Evolutionary conservation across 106 monocot species (phyloP), one percentile per base, ranked within the genome.

Genomic region (Ottelia alismoides): DNA sequence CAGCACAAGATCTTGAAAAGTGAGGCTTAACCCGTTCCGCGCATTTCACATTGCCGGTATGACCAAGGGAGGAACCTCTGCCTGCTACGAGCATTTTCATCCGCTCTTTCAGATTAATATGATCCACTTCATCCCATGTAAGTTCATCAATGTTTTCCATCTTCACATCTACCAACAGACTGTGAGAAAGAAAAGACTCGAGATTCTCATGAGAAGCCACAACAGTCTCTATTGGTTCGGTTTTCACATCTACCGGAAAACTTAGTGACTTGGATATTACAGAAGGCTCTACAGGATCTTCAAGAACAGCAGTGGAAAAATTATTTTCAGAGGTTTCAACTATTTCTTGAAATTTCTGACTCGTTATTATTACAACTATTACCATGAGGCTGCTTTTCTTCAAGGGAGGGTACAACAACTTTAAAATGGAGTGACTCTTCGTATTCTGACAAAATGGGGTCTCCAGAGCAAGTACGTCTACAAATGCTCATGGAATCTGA

Each of bases 101-200:
- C 43, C 84, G 64, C 47, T 64, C 57, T 47, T 25, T 54, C 51
- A 84, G 53, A 58, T 75, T 48, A 45, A 79, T 66, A 54, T 70
- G 60, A 57, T 84, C 79, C 69, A 79, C n/a, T 12, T 40, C 27
- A 51, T 78, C 84, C 20, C 28, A n/a, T 14, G 47, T 32, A 22
- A 43, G 19, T 23, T 69, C 78, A 67, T 56, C 11, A 48, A 19
- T 7, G 17, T 49, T 24, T 66, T 77, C 74, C 11, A 4, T 49
- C 45, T 76, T 77, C 27, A 56, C 46, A 2, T 54, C 65, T 60
- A 23, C 30, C 21, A 10, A 26, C 47, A 16, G 5, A 2, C 21
- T 20, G 55, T 17, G 29, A 44, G 19, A 25, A 32, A 35, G 22
- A 43, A 24, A 43, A 16, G 16, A 7, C 6, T 43, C 16, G 40